Base-by-base conservation (phyloP, 805 yeast genomes). In the Sugiyamaella valdiviana region DNA sequence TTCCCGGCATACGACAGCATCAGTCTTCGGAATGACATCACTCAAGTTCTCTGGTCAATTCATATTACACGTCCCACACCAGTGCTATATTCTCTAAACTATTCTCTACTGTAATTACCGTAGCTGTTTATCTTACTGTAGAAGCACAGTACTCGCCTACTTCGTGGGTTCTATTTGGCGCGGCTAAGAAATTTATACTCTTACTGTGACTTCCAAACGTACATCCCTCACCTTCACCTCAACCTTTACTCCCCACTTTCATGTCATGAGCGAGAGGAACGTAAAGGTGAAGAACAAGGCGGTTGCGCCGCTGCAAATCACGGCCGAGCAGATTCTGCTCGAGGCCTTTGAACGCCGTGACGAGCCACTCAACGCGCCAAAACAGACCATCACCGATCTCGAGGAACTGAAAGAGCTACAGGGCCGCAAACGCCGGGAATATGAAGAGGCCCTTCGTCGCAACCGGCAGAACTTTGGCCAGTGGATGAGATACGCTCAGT, bases 401-500 rank as follows among this genome's bases (percentile, higher is more conserved):
- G 96, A 88, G 55, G 98, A 91, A 66, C 73, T 86, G 15, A 73
- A 76, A 41, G 91, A 87, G 55, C 75, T 68, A 50, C 96, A 88
- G 62, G 74, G 83, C 21, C 70, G 89, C 21, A 87, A 85, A 57
- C 70, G 99, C 51, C 75, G 77, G 29, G 96, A 86, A 56, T 91
- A 73, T 62, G 98, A 93, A 66, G 82, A 82, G 55, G 95, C 90
- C n/a, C 67, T 93, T 46, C 79, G 93, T 57, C 76, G 93, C 56
- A 91, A 91, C 62, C 70, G 95, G 51, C 76, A 83, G 32, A 89
- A 88, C 59, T 73, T 77, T 59, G 83, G 87, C 1, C 95, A 89
- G 62, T 93, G 98, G 96, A 74, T 87, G 62, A 72, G 96, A 48
- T 93, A 91, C 64, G 98, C 96, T 0, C 77, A 76, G 50, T 87